Base-by-base conservation (phyloP, 2,329 filamentous ascomycete genomes). In the Bipolaris victoriae region DNA sequence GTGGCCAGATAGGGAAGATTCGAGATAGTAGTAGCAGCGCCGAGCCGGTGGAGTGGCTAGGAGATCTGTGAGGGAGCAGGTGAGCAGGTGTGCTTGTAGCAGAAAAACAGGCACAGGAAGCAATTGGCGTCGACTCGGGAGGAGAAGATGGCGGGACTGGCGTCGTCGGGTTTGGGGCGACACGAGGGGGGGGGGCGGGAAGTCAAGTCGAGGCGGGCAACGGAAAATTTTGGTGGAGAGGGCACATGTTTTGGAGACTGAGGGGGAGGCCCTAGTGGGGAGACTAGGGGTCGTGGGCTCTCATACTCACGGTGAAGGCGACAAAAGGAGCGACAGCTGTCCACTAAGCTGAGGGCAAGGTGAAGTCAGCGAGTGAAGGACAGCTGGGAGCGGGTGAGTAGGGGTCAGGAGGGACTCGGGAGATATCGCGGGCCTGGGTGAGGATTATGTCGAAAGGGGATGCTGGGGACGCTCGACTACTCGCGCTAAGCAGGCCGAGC, bases 171-270 rank as follows among this genome's bases (percentile, higher is more conserved):
- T 56, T 53, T 61, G 63, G 63, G 63, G 67, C 57, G 65, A 48
- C 57, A 59, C 62, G 67, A 61, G 60, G n/a, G 41, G 24, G 24
- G 24, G 26, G 26, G 22, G 24, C 57, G 68, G 62, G 65, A 69
- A 70, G 69, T 70, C 65, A 68, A 61, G 44, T 57, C 55, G 61
- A 65, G 65, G 49, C 53, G 61, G 61, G 63, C 55, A 61, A 64
- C 64, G 68, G 69, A 74, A 72, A 74, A 68, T 74, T 74, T 74
- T 72, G 67, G 66, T 67, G 65, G 49, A 63, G 65, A 54, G 71
- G 66, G 65, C 68, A 73, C 56, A 66, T 64, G 63, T 58, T 31
- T 43, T 57, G 48, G 55, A 49, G 61, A 59, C 51, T 43, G 55
- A 58, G 53, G 57, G 39, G 57, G 50, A 52, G 50, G 60, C 26